phyloP scores from a whole-genome alignment of 2,329 filamentous ascomycete genomes.

The Diaporthe batatas region DNA sequence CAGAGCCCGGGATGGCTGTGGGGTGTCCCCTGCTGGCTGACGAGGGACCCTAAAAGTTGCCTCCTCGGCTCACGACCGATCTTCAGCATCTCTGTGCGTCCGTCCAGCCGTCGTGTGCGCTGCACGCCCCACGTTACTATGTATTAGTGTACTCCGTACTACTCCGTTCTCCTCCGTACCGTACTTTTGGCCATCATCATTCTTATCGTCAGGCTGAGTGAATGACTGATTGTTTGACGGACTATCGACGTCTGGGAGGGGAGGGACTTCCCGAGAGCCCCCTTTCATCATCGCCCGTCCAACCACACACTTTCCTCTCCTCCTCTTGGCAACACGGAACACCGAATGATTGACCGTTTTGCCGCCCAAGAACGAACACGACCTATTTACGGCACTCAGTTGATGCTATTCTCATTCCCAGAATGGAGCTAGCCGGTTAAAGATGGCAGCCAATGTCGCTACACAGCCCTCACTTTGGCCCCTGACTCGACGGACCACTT shows the following conservation, averaged over 20 bases:
- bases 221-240: neutral
- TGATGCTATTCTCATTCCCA: constrained; percentile 31
- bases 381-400: constrained; percentile 30
- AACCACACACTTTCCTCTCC: neutral
- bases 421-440: constrained; percentile 17
- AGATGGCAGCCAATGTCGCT: constrained; percentile 26
- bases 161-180: too few species aligned
- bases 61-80: constrained; percentile 29
- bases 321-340: constrained; percentile 25
- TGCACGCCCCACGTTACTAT: neutral
- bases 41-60: constrained; percentile 3
- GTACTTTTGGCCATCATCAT: neutral
- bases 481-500: constrained; percentile 21
- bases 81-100: constrained; percentile 9
- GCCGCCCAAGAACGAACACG: neutral
- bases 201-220: neutral
- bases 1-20: constrained; percentile 18
- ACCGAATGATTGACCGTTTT: constrained; percentile 22
- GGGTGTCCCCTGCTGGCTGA: constrained; percentile 31
- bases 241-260: neutral
- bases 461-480: constrained; percentile 14
- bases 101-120: too few species aligned
- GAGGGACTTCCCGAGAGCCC: neutral
- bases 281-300: neutral
- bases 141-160: too few species aligned